phyloP scores from a whole-genome alignment of 2,329 filamentous ascomycete genomes.

The Drechslerella coelobrocha region DNA sequence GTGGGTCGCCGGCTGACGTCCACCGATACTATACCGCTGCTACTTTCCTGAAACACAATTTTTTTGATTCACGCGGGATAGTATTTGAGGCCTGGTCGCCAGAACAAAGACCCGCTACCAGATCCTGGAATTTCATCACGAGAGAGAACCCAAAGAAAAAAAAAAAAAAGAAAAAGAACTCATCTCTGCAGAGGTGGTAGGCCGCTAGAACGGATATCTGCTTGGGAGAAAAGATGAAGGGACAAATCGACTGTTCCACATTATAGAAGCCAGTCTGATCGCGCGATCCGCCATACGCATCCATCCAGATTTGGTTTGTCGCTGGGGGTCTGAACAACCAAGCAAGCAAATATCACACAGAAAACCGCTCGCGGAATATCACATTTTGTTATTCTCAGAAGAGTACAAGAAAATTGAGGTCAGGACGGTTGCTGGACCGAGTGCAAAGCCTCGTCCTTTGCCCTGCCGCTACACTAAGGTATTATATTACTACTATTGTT shows the following conservation, averaged over 20 bases:
- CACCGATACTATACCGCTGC: conserved; percentile 7
- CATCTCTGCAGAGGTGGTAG: too few species aligned
- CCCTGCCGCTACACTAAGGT: too few species aligned
- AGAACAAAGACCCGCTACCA: conserved; percentile 7
- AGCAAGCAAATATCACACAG: conserved; percentile 17
- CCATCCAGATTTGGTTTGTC: conserved; percentile 37
- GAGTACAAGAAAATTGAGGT: conserved; percentile 4
- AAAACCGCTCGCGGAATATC: too few species aligned
- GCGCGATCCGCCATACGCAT: conserved; percentile 18
- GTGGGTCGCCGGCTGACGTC: conserved; percentile 32
- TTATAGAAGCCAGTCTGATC: conserved; percentile 41
- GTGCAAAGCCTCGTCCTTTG: too few species aligned
- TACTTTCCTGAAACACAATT: neutral
- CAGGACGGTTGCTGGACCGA: neutral
- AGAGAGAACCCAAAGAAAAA: conserved; percentile 3
- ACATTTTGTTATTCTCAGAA: too few species aligned
- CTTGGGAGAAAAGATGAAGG: conserved; percentile 30
- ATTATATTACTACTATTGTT: conserved; percentile 41
- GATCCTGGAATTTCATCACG: conserved; percentile 3
- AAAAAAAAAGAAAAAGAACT: conserved; percentile 13
- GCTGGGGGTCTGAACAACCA: conserved; percentile 23
- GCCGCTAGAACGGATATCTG: conserved; percentile 14
- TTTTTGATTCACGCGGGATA: conserved; percentile 27
- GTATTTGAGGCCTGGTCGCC: conserved; percentile 9
- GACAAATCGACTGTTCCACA: conserved; percentile 37